Evolutionary conservation across 1,284 basidiomycete species (phyloP), one percentile per base, ranked within the genome.

Genomic region (Acaromyces ingoldii): DNA sequence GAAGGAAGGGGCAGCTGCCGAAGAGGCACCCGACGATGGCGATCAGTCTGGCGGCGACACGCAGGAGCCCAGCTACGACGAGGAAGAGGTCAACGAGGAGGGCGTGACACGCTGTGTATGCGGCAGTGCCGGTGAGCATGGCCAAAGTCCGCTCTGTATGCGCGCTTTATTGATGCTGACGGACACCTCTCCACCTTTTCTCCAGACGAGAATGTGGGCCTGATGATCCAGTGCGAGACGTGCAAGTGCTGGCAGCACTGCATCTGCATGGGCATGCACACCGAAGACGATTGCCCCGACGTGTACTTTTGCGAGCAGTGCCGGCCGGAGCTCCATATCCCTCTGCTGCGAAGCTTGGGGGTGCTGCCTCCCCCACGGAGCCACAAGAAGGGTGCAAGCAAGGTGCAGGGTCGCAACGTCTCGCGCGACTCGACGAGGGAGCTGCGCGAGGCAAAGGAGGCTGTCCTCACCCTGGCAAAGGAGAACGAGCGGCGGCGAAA

Each of bases 181-280:
- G 5, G 11, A 19, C 26, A 33, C 39, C 51, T 57, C 34, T 50
- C 71, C 49, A 53, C 68, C 47, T 64, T 38, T 15, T 44, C 28
- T 72, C 58, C 72, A 45, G 89, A 90, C 77, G 78, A 79, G 57
- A 73, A 76, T 48, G 67, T 75, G 24, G 78, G 76, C n/a, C 87
- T 91, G 75, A 96, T 97, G 91, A 91, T 96, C 47, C 88, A 92
- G 77, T 98, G 93, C 78, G 93, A 98, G 79, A 86, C 82, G 49
- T 98, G 93, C 81, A 88, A 90, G 71, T 89, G 90, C 58, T 98
- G 93, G 93, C 93, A 98, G 77, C 93, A 98, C 76, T 92, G 92
- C 17, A 82, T 86, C 28, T 98, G 93, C 78, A 91, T 98, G 85
- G 93, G 93, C 44, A 89, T 89, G 76, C 84, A 86, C 74, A 84